Evolutionary conservation across 768 basidiomycete species (phyloP).

Genomic region (Lactarius akahatsu): DNA sequence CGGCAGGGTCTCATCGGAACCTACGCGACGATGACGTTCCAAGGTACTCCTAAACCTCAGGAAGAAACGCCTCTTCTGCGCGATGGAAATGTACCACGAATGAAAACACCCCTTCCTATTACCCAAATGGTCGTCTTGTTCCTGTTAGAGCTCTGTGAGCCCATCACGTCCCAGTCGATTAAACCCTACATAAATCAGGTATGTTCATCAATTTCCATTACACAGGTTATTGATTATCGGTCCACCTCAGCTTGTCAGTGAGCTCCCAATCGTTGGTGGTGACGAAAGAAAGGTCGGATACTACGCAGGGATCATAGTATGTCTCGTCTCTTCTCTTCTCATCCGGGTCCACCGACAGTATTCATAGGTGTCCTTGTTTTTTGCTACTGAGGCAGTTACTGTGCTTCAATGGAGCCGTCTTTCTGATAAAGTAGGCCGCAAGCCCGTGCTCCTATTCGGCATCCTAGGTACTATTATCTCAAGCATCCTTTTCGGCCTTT

Average conservation of each 20-base stretch:
- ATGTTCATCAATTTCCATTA: not conserved
- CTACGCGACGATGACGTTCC: not conserved
- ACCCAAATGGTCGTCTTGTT: constrained; percentile 47
- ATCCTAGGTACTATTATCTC: constrained; percentile 37
- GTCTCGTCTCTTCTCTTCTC: constrained; percentile 28
- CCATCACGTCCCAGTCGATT: constrained; percentile 47
- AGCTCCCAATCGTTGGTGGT: constrained; percentile 44
- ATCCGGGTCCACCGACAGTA: not conserved
- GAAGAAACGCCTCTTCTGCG: constrained; percentile 11
- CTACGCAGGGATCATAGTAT: constrained; percentile 45
- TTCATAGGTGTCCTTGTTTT: constrained; percentile 47
- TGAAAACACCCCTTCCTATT: constrained; percentile 45
- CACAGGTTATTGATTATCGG: not conserved
- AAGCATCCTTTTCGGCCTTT: constrained; percentile 40
- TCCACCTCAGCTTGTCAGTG: constrained; percentile 41
- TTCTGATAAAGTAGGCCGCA: constrained; percentile 49
- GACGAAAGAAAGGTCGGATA: constrained; percentile 37
- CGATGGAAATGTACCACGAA: not conserved
- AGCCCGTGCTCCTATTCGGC: constrained; percentile 46
- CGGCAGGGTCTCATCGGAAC: not conserved
- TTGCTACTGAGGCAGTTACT: constrained; percentile 45
- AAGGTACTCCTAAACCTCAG: constrained; percentile 1
- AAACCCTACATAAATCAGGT: constrained; percentile 54
- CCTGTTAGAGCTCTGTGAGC: constrained; percentile 47
- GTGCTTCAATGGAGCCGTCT: constrained; percentile 48